A percentile compares a stretch with the other conserved stretches of the same genome.
These are phyloP conservation scores for Heimioporus sp. DNA, from an alignment of 768 basidiomycete genomes.

Conservation along the genomic window DNA sequence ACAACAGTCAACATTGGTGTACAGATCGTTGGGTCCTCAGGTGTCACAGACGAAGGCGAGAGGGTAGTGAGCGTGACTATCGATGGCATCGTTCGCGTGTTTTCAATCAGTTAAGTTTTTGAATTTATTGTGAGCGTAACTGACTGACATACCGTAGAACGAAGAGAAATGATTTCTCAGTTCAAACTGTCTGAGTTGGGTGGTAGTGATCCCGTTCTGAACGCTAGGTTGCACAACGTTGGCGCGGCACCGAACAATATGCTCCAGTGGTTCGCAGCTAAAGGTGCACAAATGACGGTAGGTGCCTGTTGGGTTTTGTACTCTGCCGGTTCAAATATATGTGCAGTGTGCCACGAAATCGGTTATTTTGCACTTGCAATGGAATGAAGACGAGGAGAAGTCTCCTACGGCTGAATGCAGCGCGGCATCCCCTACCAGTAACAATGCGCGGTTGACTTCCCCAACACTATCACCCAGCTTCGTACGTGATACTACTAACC, in stretches of 20 bases:
- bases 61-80: constrained; percentile 89
- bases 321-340: background rate
- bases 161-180: constrained; percentile 89
- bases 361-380: constrained; percentile 80
- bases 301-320: constrained; percentile 18
- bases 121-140: background rate
- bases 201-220: constrained; percentile 61
- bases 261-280: constrained; percentile 93
- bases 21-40: constrained; percentile 63
- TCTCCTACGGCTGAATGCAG: constrained; percentile 13
- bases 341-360: constrained; percentile 84
- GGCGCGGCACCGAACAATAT: constrained; percentile 83
- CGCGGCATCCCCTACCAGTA: constrained; percentile 25
- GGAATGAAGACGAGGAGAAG: constrained; percentile 64
- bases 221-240: constrained; percentile 69
- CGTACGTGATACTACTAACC: constrained; percentile 15
- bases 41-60: constrained; percentile 57
- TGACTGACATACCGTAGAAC: constrained; percentile 33
- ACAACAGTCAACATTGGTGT: constrained; percentile 91
- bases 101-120: constrained; percentile 74
- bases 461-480: constrained; percentile 24
- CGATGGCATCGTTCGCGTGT: constrained; percentile 87
- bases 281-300: constrained; percentile 88
- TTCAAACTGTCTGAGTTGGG: constrained; percentile 84
- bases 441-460: constrained; percentile 23